Evolutionary conservation across 108 stramenopile genomes (phyloP), one percentile per base, ranked within the genome.

Genomic region (Parietichytrium sp.): DNA sequence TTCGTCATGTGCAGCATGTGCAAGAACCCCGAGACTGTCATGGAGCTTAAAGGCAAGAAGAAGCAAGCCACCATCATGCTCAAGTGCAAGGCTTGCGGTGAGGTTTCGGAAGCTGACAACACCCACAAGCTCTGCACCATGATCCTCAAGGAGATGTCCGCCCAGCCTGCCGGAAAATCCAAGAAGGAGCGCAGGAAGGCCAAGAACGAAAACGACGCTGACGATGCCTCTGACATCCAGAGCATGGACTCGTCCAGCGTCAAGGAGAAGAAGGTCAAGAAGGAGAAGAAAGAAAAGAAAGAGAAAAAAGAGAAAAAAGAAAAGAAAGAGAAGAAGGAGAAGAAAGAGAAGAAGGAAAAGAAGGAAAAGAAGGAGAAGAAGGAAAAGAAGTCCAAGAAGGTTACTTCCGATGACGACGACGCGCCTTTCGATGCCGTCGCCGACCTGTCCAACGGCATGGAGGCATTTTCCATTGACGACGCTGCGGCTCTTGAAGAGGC

Each of bases 1-100:
- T 99, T 98, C 83, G 98, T 99, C 25, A 84, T 99, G n/a, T 99
- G 98, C 83, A 95, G 95, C 86, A 91, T 91, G 79, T 99, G 98
- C 83, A 55, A 91, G 25, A 88, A 96, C 61, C 98, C 98, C 1
- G 98, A 99, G 89, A 96, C 98, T 31, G 91, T 95, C 50, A 96
- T 97, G 93, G 95, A 95, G 83, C 95, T 99, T 86, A 99, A 99
- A 89, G 86, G 83, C 52, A 96, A 92, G 48, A 80, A 79, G 20
- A 81, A 61, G 55, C 61, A 53, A 6, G 81, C 25, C 54, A 53
- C 82, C 29, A 95, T 99, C 85, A 92, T 81, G 79, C 97, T 97
- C 86, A 94, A 94, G 81, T 99, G 98, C 88, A 87, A 89, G 29
- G 98, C 97, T 6, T 99, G 98, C 87, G 97, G 98, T 26, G 93